phyloP scores from a whole-genome alignment of 352 stramenopile species.

The Achlya hypogyna region DNA sequence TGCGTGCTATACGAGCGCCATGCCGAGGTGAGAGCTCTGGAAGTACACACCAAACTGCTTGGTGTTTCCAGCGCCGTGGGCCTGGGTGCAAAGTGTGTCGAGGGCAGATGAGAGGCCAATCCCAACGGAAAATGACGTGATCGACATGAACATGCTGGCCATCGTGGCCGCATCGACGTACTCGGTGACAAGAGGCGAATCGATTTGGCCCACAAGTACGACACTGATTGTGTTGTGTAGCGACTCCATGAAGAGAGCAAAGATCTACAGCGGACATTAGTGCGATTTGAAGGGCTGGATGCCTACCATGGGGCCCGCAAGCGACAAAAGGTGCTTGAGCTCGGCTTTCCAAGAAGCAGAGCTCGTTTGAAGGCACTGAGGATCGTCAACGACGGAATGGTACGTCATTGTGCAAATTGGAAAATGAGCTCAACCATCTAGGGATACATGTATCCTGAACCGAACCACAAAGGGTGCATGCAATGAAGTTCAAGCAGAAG shows the following conservation, averaged over 20 bases:
- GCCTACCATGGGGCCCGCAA: background rate
- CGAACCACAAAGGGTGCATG: no score
- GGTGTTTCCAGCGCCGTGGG: slow-evolving; percentile 45
- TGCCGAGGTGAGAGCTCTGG: background rate
- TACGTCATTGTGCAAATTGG: background rate
- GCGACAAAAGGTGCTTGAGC: background rate
- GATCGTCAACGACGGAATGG: background rate
- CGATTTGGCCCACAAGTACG: slow-evolving; percentile 51
- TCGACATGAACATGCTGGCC: slow-evolving; percentile 44
- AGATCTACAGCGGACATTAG: slow-evolving; percentile 9
- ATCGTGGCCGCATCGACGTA: slow-evolving; percentile 50
- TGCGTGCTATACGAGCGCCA: background rate
- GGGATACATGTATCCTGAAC: background rate
- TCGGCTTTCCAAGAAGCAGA: background rate
- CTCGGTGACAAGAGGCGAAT: slow-evolving; percentile 39
- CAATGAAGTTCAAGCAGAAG: no score
- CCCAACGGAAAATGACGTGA: slow-evolving; percentile 50
- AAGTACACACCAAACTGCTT: slow-evolving; percentile 52
- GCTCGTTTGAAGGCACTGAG: background rate
- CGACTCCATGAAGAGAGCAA: slow-evolving; percentile 36
- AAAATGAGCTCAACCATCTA: background rate
- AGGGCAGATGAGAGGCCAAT: slow-evolving; percentile 40
- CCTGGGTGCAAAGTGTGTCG: slow-evolving; percentile 49
- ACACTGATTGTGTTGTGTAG: slow-evolving; percentile 47
- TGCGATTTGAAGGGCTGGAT: background rate